Conservation (phyloP, 345 rosid species). For the Hibiscus trionum region DNA sequence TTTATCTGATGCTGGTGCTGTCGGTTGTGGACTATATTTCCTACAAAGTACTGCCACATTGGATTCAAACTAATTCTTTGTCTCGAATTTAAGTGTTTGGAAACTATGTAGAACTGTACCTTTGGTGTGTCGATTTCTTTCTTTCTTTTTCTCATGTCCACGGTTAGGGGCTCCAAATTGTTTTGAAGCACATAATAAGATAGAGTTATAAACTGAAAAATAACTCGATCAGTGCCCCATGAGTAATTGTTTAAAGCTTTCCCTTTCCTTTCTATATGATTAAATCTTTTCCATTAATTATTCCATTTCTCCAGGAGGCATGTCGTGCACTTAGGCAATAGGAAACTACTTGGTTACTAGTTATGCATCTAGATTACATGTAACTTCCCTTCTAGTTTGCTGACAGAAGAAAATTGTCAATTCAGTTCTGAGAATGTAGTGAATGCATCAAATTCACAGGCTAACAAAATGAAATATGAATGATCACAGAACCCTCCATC, state of each 20-base stretch:
- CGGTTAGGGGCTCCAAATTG: neutral
- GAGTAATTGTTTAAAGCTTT: neutral
- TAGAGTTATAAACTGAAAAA: neutral
- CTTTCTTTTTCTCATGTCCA: neutral
- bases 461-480: neutral
- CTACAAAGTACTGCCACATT: neutral
- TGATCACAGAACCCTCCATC: neutral
- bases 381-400: neutral
- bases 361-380: neutral
- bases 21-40: neutral
- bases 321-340: neutral
- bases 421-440: neutral
- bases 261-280: neutral
- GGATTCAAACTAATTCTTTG: neutral
- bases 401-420: constrained; percentile 1
- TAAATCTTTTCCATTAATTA: neutral
- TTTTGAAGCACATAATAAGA: neutral
- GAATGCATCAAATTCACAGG: neutral
- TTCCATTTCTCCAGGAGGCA: neutral
- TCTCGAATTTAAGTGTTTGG: neutral
- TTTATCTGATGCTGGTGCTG: constrained; percentile 1
- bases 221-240: neutral
- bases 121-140: neutral
- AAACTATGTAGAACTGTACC: neutral
- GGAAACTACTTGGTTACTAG: neutral